Percentiles rank a stretch among this genome's conserved stretches.
Conservation (phyloP, 2,329 filamentous ascomycete species). For the Paraphoma chrysanthemicola region DNA sequence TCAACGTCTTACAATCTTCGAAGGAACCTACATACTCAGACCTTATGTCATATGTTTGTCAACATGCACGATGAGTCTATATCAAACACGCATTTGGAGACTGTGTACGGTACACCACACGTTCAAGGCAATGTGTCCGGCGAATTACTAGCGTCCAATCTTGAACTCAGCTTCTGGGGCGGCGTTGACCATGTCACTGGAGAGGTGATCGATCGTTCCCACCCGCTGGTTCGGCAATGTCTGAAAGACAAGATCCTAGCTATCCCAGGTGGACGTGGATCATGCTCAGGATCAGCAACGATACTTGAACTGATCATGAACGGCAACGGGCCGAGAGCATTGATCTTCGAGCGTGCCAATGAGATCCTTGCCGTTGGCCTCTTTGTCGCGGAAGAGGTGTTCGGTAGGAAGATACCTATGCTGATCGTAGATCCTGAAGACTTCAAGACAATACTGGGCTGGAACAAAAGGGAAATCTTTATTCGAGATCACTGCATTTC, state of each 20-base stretch:
- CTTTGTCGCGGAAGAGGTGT: slow-evolving; percentile 52
- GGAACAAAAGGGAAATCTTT: background rate
- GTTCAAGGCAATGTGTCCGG: slow-evolving; percentile 5
- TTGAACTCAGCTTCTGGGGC: slow-evolving; percentile 56
- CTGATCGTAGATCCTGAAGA: slow-evolving; percentile 28
- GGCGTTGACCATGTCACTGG: slow-evolving; percentile 53
- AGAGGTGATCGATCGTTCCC: slow-evolving; percentile 53
- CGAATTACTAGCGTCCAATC: slow-evolving; percentile 4
- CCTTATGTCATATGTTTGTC: too few species aligned
- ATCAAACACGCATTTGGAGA: too few species aligned
- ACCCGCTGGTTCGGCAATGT: slow-evolving; percentile 47
- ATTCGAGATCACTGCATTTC: background rate
- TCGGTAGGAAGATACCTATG: slow-evolving; percentile 51
- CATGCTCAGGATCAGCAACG: slow-evolving; percentile 54
- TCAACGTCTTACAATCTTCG: too few species aligned
- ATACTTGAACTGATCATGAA: slow-evolving; percentile 56
- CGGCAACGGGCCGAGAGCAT: slow-evolving; percentile 45
- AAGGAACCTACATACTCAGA: too few species aligned
- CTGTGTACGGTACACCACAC: slow-evolving; percentile 2
- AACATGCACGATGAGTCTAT: too few species aligned
- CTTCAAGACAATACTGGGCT: background rate
- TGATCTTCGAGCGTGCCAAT: slow-evolving; percentile 53
- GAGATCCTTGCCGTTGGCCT: slow-evolving; percentile 57
- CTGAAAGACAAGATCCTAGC: slow-evolving; percentile 49
- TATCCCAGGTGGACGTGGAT: slow-evolving; percentile 56